These are phyloP conservation scores for Globisporangium cederbergense DNA, from an alignment of 352 stramenopile species.

Conservation along the genomic window DNA sequence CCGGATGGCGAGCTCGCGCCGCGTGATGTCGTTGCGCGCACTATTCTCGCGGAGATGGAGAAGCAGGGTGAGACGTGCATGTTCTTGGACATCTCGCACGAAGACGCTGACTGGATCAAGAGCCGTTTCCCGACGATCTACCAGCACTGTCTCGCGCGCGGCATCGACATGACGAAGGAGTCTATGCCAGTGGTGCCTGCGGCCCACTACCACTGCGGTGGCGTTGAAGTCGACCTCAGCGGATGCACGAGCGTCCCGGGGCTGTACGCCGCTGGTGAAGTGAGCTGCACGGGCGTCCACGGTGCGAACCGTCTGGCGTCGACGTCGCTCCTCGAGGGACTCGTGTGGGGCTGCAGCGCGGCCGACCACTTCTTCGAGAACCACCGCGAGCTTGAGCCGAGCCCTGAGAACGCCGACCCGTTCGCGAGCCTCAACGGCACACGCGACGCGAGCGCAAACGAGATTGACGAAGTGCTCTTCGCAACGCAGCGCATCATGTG, in stretches of 20 bases:
- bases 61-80: slow-evolving; percentile 83
- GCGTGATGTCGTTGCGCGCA: slow-evolving; percentile 91
- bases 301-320: slow-evolving; percentile 93
- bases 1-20: slow-evolving; percentile 90
- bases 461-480: slow-evolving; percentile 60
- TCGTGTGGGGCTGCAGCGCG: slow-evolving; percentile 91
- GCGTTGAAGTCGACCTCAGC: slow-evolving; percentile 87
- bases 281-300: slow-evolving; percentile 93
- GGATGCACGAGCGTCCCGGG: slow-evolving; percentile 76
- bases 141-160: slow-evolving; percentile 65
- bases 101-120: slow-evolving; percentile 82
- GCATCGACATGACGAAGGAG: slow-evolving; percentile 91
- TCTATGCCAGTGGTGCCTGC: slow-evolving; percentile 90
- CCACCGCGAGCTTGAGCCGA: slow-evolving; percentile 17
- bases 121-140: slow-evolving; percentile 87
- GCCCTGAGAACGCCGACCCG: slow-evolving; percentile 21
- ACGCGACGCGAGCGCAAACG: slow-evolving; percentile 41
- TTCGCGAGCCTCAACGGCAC: slow-evolving; percentile 37
- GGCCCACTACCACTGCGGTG: slow-evolving; percentile 94
- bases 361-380: slow-evolving; percentile 68
- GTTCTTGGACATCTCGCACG: slow-evolving; percentile 92
- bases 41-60: slow-evolving; percentile 90
- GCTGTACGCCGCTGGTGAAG: slow-evolving; percentile 91
- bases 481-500: slow-evolving; percentile 89
- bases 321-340: slow-evolving; percentile 91